phyloP scores from a whole-genome alignment of 306 rosid species.

The Fragaria ananassa region DNA sequence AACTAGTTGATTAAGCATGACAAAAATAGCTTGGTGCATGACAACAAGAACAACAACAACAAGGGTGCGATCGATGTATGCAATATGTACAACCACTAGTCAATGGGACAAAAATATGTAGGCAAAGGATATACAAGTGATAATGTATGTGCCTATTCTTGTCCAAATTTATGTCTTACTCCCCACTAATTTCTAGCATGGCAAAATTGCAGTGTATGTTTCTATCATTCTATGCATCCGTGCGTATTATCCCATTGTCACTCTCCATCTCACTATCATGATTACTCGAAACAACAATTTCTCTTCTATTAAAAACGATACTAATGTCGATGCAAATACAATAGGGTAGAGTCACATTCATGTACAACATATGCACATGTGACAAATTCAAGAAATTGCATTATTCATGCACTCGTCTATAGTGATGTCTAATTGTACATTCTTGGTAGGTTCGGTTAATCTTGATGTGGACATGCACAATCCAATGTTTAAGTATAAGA shows the following conservation, averaged over 20 bases:
- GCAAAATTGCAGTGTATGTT: background rate
- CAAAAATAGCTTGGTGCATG: background rate
- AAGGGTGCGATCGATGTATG: background rate
- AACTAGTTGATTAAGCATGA: background rate
- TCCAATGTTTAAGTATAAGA: background rate
- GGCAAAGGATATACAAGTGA: background rate
- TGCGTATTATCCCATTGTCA: background rate
- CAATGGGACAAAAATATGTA: background rate
- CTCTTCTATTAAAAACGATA: background rate
- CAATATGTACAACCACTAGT: background rate
- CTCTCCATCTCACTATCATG: background rate
- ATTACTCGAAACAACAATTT: background rate
- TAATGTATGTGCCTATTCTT: background rate
- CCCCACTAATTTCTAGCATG: background rate
- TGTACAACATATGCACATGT: background rate
- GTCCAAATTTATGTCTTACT: conserved; percentile 2
- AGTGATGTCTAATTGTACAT: background rate
- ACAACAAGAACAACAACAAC: background rate
- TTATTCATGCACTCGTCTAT: background rate
- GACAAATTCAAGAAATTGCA: background rate
- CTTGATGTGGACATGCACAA: background rate
- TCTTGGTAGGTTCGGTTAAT: background rate
- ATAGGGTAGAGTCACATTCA: background rate
- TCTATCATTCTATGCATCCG: background rate
- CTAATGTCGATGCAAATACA: background rate